Evolutionary conservation across 192 early-diverging fungal species (phyloP).

Genomic region (Dimargaris verticillata): DNA sequence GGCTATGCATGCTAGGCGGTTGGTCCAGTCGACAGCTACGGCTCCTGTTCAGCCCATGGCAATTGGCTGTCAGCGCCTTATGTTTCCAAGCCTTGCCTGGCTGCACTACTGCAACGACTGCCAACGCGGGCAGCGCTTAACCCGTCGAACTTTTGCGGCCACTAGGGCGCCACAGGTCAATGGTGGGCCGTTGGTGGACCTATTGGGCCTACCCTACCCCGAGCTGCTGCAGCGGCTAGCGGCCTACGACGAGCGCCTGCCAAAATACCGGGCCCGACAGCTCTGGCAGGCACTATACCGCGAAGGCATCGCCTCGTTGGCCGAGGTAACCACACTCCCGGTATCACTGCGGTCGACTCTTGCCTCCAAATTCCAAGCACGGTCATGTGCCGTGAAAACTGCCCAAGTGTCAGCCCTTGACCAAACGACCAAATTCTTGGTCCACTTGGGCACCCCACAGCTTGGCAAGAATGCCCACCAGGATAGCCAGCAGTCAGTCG

Average conservation of each 20-base stretch:
- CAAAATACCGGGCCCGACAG: background rate
- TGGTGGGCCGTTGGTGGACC: background rate
- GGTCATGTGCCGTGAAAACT: background rate
- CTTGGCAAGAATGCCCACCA: background rate
- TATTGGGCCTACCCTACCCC: background rate
- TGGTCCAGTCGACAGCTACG: background rate
- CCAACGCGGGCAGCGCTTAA: background rate
- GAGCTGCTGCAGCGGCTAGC: background rate
- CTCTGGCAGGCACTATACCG: background rate
- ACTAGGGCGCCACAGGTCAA: background rate
- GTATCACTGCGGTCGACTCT: background rate
- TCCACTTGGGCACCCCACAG: background rate
- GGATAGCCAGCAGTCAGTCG: conserved; percentile 31
- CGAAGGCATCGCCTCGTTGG: background rate
- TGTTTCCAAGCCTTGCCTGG: background rate
- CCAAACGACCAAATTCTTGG: conserved; percentile 1
- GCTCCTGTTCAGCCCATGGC: background rate
- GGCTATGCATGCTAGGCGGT: background rate
- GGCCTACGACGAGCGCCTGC: background rate
- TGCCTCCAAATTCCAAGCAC: background rate
- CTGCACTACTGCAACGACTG: background rate
- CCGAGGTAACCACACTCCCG: too few species aligned
- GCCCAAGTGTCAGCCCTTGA: background rate
- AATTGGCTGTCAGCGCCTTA: background rate
- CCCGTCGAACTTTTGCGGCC: background rate